Base-by-base conservation (phyloP, 2,329 filamentous ascomycete genomes). In the Dryadomyces sulphureus region DNA sequence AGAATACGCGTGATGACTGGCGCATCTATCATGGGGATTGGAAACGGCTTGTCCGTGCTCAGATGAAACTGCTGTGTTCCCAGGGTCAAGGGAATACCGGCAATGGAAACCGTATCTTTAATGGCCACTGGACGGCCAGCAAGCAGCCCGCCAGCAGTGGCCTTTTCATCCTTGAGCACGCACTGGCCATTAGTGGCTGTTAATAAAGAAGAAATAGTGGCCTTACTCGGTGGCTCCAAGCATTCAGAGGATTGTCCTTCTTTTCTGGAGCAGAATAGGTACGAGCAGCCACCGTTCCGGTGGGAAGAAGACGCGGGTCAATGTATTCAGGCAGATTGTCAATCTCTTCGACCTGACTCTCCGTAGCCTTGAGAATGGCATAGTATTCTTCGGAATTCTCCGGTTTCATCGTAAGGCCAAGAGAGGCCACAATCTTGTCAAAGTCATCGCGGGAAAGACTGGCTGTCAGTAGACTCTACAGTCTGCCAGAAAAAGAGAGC, bases 91-190 rank as follows among this genome's bases (percentile, higher is more conserved):
- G 42, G 67, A 65, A 21, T 74, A 1, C 82, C 84, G 12, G 75
- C 73, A 14, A 90, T 61, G 56, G 87, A 77, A 36, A 83, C 74
- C 56, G 87, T 82, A 54, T 89, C 84, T 61, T 89, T 89, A 41
- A 87, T 70, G 0, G 75, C 80, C 3, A 86, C 73, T 0, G 82
- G 81, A 0, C 88, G 72, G 11, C 84, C 84, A 52, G 86, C 82
- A 0, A 89, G 64, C 0, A 75, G 68, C 0, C 81, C 75, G 2
- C 22, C 21, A 0, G 38, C 19, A 4, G 39, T 40, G 12, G 51
- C 51, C 2, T 5, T 6, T 22, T 45, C n/a, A 50, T 52, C 50
- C 16, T 45, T 47, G 41, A 62, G 47, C 25, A 57, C 49, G 32
- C 58, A 61, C 35, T 53, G 52, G n/a, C 14, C 38, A 14, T 32